These are phyloP conservation scores for Dendrobium nobile DNA, from an alignment of 106 monocot genomes.

Conservation along the genomic window DNA sequence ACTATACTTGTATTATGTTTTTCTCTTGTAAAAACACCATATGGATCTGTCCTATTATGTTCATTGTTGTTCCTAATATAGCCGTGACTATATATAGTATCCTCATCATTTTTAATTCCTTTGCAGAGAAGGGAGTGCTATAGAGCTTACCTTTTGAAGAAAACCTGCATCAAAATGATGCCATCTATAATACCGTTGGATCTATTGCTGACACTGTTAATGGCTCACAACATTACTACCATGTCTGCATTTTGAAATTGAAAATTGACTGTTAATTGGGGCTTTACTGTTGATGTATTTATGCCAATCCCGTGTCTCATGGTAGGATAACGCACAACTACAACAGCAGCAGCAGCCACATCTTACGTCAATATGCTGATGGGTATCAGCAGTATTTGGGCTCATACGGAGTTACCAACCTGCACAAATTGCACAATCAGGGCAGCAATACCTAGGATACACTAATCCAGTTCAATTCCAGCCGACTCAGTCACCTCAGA, in stretches of 20 bases:
- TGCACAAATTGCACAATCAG: conserved; percentile 21
- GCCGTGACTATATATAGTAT: background rate
- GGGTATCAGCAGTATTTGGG: conserved; percentile 36
- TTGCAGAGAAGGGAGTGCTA: conserved; percentile 33
- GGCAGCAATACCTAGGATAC: conserved; percentile 29
- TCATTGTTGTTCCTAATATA: background rate
- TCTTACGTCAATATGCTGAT: conserved; percentile 31
- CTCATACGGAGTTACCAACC: conserved; percentile 53
- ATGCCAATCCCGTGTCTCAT: background rate
- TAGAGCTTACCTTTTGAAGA: conserved; percentile 18
- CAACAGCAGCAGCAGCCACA: conserved; percentile 27
- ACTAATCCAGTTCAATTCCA: conserved; percentile 17
- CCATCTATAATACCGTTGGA: conserved; percentile 21
- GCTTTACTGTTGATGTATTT: background rate
- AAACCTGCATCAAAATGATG: conserved; percentile 12
- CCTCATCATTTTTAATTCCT: background rate
- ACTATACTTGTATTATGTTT: background rate
- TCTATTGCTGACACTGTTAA: conserved; percentile 11
- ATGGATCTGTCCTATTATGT: background rate
- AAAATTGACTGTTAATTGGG: conserved; percentile 1
- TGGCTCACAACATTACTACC: conserved; percentile 35
- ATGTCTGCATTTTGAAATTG: conserved; percentile 25
- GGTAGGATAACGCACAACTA: conserved; percentile 23
- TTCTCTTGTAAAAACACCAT: background rate
- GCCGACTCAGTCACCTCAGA: conserved; percentile 19